A percentile compares a stretch with the other conserved stretches of the same genome.
These are phyloP conservation scores for Martiniozyma abietophila DNA, from an alignment of 805 yeast genomes.

Conservation along the genomic window DNA sequence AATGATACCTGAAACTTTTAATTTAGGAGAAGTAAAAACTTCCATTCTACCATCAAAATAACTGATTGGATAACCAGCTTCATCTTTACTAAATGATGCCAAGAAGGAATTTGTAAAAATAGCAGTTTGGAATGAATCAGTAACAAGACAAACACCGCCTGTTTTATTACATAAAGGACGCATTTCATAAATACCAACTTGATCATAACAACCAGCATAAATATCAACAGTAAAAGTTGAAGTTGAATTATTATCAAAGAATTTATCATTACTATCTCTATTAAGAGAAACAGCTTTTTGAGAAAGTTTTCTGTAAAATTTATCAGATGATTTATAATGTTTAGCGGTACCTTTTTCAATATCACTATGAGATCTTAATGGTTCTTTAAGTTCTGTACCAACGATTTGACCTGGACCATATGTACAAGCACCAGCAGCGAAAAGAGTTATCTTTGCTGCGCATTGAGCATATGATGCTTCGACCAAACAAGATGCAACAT, in stretches of 20 bases:
- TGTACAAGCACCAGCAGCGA: constrained; percentile 94
- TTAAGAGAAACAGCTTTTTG: constrained; percentile 51
- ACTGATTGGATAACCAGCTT: constrained; percentile 76
- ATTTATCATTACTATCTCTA: constrained; percentile 29
- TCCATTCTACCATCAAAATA: constrained; percentile 87
- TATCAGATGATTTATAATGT: constrained; percentile 77
- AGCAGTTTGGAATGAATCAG: constrained; percentile 92
- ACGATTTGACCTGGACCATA: constrained; percentile 93
- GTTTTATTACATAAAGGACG: constrained; percentile 73
- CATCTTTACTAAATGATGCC: constrained; percentile 80
- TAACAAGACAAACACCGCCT: constrained; percentile 80
- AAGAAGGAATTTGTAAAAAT: constrained; percentile 88
- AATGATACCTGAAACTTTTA: constrained; percentile 85
- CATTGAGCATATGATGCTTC: constrained; percentile 77
- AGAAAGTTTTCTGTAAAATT: constrained; percentile 70
- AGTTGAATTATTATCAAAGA: constrained; percentile 28
- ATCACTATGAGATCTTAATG: constrained; percentile 95
- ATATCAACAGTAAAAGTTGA: constrained; percentile 80
- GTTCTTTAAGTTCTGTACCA: constrained; percentile 84
- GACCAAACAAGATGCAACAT: constrained; percentile 71
- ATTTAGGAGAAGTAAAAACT: constrained; percentile 77
- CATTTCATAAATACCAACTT: constrained; percentile 93
- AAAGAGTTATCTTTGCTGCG: constrained; percentile 83
- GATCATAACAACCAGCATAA: constrained; percentile 94
- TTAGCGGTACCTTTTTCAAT: constrained; percentile 85